These are phyloP conservation scores for Digitaria exilis DNA, from an alignment of 202 grass and related monocot genomes.

Conservation along the genomic window DNA sequence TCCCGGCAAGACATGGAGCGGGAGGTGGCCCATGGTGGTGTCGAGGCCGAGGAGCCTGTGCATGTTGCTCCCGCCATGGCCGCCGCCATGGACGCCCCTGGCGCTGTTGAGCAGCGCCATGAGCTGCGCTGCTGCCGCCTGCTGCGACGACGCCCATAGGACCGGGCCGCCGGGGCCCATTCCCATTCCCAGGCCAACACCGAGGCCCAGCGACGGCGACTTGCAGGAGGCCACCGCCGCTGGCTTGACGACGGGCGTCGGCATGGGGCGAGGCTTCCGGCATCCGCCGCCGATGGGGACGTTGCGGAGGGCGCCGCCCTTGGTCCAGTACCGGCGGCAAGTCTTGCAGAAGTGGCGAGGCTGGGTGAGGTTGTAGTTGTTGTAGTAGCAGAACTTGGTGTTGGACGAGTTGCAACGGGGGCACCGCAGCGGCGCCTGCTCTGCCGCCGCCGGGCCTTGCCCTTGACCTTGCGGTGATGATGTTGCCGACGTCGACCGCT, in stretches of 20 bases:
- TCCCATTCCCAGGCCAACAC: conserved; percentile 45
- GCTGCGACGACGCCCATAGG: conserved; percentile 46
- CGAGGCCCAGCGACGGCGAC: conserved; percentile 47
- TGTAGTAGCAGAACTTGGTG: conserved; percentile 92
- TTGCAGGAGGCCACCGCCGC: conserved; percentile 36
- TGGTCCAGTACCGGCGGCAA: conserved; percentile 83
- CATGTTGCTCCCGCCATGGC: conserved; percentile 37
- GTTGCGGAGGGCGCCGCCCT: conserved; percentile 78
- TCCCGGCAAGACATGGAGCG: conserved; percentile 39
- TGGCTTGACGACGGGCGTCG: conserved; percentile 43
- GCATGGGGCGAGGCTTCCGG: conserved; percentile 60
- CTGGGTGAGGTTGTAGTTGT: conserved; percentile 76
- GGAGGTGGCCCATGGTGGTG: conserved; percentile 41
- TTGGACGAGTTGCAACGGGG: conserved; percentile 70
- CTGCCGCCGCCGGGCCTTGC: too few species aligned
- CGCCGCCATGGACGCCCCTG: conserved; percentile 37
- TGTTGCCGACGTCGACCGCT: conserved; percentile 45
- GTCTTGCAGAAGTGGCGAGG: conserved; percentile 86
- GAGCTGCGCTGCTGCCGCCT: conserved; percentile 59
- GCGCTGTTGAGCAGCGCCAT: conserved; percentile 61
- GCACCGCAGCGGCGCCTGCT: conserved; percentile 60
- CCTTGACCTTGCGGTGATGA: conserved; percentile 35
- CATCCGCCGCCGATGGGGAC: conserved; percentile 69
- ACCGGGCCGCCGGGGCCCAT: neutral
- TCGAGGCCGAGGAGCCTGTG: conserved; percentile 54